Base-by-base conservation (phyloP, 352 stramenopile genomes). In the Phytophthora pini region DNA sequence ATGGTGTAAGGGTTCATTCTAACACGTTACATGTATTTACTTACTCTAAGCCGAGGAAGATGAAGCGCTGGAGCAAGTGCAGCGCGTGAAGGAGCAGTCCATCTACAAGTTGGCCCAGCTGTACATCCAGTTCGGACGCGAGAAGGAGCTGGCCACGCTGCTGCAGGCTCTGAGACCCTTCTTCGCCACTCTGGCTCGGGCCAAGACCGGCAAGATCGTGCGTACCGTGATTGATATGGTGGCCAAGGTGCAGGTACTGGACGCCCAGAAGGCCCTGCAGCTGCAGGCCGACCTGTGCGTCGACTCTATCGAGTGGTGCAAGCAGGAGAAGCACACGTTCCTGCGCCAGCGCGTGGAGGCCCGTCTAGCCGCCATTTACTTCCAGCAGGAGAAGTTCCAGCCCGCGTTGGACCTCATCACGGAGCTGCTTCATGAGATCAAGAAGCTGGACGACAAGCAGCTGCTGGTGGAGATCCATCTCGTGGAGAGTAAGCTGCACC, bases 371-470 rank as follows among this genome's bases (percentile, higher is more conserved):
- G 87, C 84, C 38, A 94, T 95, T 56, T 93, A 96, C 57, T 97
- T 96, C 70, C 88, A 93, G 67, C 86, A 95, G 68, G 74, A 84
- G 1, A 93, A 94, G 69, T 99, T 98, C 71, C 86, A 94, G 47
- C 80, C 92, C 8, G 97, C 97, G 13, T 70, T 99, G 15, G 82
- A 96, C 50, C 77, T 99, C 38, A 94, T 99, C 76, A 97, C 94
- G 51, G 85, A 88, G 64, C 82, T 99, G 27, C 77, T 99, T 24
- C 76, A 84, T 8, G 98, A 99, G 82, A 94, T 99, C 56, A 99
- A 99, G 79, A 99, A 99, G 77, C 84, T 99, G 46, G 98, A 99
- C 74, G 98, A 99, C 82, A 99, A 99, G 82, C 95, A 98, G 71
- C 75, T 99, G 55, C 85, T 99, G 26, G 97, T 99, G 20, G 98